Base-by-base conservation (phyloP, 2,329 filamentous ascomycete species). In the Fusarium brevicatenulatum region DNA sequence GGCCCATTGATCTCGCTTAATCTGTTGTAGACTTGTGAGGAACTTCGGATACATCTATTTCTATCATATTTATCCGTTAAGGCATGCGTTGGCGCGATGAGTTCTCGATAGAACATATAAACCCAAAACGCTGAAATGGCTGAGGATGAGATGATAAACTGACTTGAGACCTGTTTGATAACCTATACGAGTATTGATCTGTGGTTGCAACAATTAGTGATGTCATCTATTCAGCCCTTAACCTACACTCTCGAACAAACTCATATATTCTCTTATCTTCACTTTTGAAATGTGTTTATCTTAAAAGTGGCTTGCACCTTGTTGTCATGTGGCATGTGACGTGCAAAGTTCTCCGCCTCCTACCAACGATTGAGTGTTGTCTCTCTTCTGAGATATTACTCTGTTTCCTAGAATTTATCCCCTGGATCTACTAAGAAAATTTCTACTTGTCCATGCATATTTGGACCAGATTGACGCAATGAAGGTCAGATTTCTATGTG, bases 21-120 rank as follows among this genome's bases (percentile, higher is more conserved):
- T 40, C 4, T 39, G 12, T 28, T 18, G 4, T 15, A 18, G 5
- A 4, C 34, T 28, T 21, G n/a, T 21, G 23, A 25, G 13, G n/a
- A 5, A 11, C 34, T 7, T 10, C 4, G 0, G 7, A 8, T 21
- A 19, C 3, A 9, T 21, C 18, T 23, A 0, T 7, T 7, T 25
- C 6, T 52, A 21, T 23, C 1, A 2, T 7, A 9, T 16, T 1
- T 21, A 23, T 21, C 2, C 21, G 0, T 21, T 12, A 23, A 21
- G 2, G 2, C 2, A 12, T 39, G 19, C 2, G 2, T 21, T n/a
- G 9, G 16, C 12, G 7, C 6, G n/a, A 4, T 0, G 19, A 25
- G 19, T n/a, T n/a, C 3, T 5, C 0, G 3, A 2, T 4, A 18
- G 5, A 25, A 13, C 8, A 23, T 12, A 0, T 19, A 2, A n/a